A percentile compares a stretch with the other conserved stretches of the same genome.
phyloP scores from a whole-genome alignment of 2,329 filamentous ascomycete genomes.

The Alternaria novae-zelandiae region DNA sequence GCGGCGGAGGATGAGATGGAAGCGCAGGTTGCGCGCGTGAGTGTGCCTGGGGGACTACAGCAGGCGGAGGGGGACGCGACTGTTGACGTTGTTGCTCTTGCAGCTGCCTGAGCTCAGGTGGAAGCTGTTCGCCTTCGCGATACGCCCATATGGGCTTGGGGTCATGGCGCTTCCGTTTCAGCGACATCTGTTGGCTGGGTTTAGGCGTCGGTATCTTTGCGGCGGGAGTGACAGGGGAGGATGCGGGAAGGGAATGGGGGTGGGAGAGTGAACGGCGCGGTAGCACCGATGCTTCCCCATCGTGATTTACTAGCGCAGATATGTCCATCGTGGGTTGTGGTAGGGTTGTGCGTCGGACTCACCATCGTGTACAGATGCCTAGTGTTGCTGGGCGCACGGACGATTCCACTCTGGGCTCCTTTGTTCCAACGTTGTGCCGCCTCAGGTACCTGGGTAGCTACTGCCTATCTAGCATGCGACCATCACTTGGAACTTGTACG shows the following conservation, averaged over 20 bases:
- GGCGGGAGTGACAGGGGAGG: constrained; percentile 36
- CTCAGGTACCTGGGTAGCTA: background rate
- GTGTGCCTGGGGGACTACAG: constrained; percentile 19
- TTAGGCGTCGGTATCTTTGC: constrained; percentile 38
- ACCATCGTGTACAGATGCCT: constrained; percentile 14
- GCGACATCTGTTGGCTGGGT: constrained; percentile 30
- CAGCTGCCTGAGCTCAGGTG: constrained; percentile 31
- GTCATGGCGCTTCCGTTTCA: constrained; percentile 46
- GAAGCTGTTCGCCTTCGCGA: constrained; percentile 35
- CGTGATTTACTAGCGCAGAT: constrained; percentile 44
- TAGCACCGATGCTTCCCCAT: constrained; percentile 35
- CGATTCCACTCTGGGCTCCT: background rate
- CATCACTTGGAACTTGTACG: background rate
- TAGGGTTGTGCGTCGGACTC: constrained; percentile 18
- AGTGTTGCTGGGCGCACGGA: constrained; percentile 14
- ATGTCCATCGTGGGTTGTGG: constrained; percentile 45
- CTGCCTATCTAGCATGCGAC: background rate
- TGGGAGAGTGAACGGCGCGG: constrained; percentile 42
- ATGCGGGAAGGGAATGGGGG: constrained; percentile 32
- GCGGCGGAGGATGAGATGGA: constrained; percentile 22
- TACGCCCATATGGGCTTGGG: constrained; percentile 48
- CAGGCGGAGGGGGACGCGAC: constrained; percentile 27
- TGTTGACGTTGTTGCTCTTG: constrained; percentile 32
- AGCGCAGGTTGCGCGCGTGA: constrained; percentile 22
- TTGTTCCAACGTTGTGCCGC: background rate